Evolutionary conservation across 2,329 filamentous ascomycete genomes (phyloP), one percentile per base, ranked within the genome.

Genomic region (Neofusicoccum parvum): DNA sequence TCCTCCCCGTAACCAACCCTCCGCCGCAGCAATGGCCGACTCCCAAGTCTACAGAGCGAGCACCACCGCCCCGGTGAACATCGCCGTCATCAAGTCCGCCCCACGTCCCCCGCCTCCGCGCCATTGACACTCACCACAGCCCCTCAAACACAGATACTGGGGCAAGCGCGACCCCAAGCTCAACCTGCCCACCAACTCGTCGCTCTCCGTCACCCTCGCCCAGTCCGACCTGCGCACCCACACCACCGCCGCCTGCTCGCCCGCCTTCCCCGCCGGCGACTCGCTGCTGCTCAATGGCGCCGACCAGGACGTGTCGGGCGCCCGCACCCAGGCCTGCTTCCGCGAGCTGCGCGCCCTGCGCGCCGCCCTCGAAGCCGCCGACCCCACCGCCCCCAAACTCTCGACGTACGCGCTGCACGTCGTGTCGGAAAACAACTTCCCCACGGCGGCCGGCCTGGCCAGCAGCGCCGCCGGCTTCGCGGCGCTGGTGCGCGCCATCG

Each of bases 391-490:
- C n/a, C 92, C 94, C 49, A 92, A 91, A 78, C 88, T 99, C 65
- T 91, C 92, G 11, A 76, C 84, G 60, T 84, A 91, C 73, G 88
- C 91, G 39, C 87, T 99, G 68, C 91, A 90, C 72, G 90, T 99
- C 70, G 93, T 97, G 65, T 95, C 92, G 65, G 91, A 95, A 82
- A 99, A 99, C 86, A 99, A 99, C 86, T 99, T 99, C 85, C 95
- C 95, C 69, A 99, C 95, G 2, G 95, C 95, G 32, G 95, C 95
- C 4, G 95, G 95, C 6, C 88, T 99, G 34, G 87, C 87, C 46
- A 85, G 83, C 70, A 84, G 82, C 23, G 87, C 87, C n/a, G 87
- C 87, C n/a, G 87, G 87, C 27, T 88, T 89, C 70, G 87, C 87
- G 41, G 87, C 87, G 12, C 80, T 89, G 0, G 86, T 98, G 20